Base-by-base conservation (phyloP, 106 monocot species). In the Apostasia shenzhenica region DNA sequence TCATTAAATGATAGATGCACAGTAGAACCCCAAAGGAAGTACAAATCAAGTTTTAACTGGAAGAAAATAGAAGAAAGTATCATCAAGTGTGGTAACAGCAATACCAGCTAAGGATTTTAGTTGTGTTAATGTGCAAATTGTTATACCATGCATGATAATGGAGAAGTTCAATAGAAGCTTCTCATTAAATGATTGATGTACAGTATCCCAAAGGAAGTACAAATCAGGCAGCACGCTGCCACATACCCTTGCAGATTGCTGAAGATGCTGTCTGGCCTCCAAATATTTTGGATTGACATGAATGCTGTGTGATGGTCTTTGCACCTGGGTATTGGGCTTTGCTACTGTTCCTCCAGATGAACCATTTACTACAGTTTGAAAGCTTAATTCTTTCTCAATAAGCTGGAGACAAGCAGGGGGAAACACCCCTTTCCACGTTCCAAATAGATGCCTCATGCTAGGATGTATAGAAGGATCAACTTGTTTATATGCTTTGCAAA, bases 211-310 rank as follows among this genome's bases (percentile, higher is more conserved):
- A 26, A 26, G 26, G 26, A 26, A 26, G 26, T 26, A 26, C 26
- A 26, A 26, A 26, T 26, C 26, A 26, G 26, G 26, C 26, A 26
- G 26, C 26, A 26, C 26, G 0, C 26, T 26, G 26, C 26, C 26
- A 26, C 72, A 75, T 82, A 90, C 87, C 76, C 60, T 75, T 55
- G 69, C 75, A 59, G 88, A 76, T 39, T 87, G 86, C 54, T 89
- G 89, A 61, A 85, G 84, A 3, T 76, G 84, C 66, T 89, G 95
- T 56, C 89, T 92, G 48, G 95, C 95, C 59, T 99, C 97, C 57
- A 99, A 78, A 77, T 99, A 99, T 73, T 99, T 92, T 72, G 92
- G 92, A 71, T 99, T 99, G 45, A 99, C 92, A 76, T 99, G 97
- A 76, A 99, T 99, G 77, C 97, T 87, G 43, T 90, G 82, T 5